Conservation (phyloP, 2,329 filamentous ascomycete species). For the Ceratocystis smalleyi region DNA sequence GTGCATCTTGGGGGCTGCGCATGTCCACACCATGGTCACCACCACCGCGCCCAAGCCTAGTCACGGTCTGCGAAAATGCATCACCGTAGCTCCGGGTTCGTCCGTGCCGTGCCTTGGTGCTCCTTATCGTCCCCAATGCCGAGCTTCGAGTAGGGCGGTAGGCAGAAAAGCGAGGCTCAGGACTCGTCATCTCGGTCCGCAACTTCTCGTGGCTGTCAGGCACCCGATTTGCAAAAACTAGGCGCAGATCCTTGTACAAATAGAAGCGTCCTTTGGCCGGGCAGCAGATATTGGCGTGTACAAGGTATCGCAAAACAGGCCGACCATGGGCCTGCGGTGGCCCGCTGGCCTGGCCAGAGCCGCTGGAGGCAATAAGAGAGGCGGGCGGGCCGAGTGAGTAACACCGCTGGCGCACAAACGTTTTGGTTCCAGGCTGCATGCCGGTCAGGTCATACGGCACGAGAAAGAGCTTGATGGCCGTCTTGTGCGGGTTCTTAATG, state of each 20-base stretch:
- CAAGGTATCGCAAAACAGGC: slow-evolving; percentile 71
- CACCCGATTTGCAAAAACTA: slow-evolving; percentile 92
- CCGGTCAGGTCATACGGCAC: slow-evolving; percentile 83
- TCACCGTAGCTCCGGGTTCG: background rate
- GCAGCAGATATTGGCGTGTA: slow-evolving; percentile 87
- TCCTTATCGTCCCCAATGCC: slow-evolving; percentile 17
- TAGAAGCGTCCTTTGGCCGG: slow-evolving; percentile 71
- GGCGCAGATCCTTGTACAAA: slow-evolving; percentile 78
- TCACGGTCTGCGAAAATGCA: background rate
- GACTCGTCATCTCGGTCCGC: slow-evolving; percentile 74
- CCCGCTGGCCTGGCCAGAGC: background rate
- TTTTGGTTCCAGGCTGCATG: slow-evolving; percentile 90
- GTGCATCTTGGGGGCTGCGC: no score
- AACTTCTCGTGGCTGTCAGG: slow-evolving; percentile 90
- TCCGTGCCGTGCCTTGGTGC: background rate
- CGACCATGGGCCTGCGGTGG: slow-evolving; percentile 24
- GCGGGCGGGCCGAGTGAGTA: slow-evolving; percentile 61
- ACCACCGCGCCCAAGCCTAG: background rate
- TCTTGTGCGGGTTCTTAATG: slow-evolving; percentile 97
- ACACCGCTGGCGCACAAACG: slow-evolving; percentile 84
- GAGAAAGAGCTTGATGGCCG: slow-evolving; percentile 87
- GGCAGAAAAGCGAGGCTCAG: slow-evolving; percentile 69
- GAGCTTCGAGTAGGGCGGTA: slow-evolving; percentile 56
- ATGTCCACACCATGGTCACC: background rate
- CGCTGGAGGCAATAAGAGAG: slow-evolving; percentile 16